These are phyloP conservation scores for Microsporum audouinii DNA, from an alignment of 2,329 filamentous ascomycete species.

Conservation along the genomic window DNA sequence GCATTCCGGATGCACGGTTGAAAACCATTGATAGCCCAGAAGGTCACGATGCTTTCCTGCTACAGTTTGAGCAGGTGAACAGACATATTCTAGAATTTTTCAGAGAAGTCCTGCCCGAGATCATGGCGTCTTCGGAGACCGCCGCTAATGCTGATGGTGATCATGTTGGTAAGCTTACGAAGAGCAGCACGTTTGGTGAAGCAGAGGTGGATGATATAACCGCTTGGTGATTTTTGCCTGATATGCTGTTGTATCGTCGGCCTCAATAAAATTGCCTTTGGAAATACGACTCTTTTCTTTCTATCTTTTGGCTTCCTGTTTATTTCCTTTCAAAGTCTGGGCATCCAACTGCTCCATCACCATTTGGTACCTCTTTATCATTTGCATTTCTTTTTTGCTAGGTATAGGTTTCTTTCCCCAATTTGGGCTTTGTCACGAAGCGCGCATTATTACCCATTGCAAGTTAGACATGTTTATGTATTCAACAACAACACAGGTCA, in stretches of 20 bases:
- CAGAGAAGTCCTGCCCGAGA: slow-evolving; percentile 69
- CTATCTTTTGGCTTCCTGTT: not conserved
- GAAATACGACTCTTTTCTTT: not conserved
- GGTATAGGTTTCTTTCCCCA: not conserved
- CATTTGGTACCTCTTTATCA: not conserved
- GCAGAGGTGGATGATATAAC: slow-evolving; percentile 95
- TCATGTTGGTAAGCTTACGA: slow-evolving; percentile 53
- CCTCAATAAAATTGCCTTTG: not conserved
- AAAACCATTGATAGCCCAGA: slow-evolving; percentile 88
- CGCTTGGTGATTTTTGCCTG: slow-evolving; percentile 55
- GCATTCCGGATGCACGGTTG: slow-evolving; percentile 64
- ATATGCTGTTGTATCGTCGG: not conserved
- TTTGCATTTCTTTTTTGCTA: not conserved
- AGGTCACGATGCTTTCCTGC: slow-evolving; percentile 88
- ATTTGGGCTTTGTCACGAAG: not conserved
- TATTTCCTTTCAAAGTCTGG: not conserved
- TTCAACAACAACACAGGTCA: not conserved
- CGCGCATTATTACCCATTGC: not conserved
- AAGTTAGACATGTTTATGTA: not conserved
- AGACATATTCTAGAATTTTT: slow-evolving; percentile 74
- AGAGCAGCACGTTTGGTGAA: slow-evolving; percentile 88
- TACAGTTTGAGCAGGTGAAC: slow-evolving; percentile 98
- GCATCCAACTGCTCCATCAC: not conserved
- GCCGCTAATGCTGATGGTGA: slow-evolving; percentile 40
- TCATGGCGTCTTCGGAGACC: slow-evolving; percentile 58